phyloP scores from a whole-genome alignment of 2,329 filamentous ascomycete species.

The Fusarium humuli region DNA sequence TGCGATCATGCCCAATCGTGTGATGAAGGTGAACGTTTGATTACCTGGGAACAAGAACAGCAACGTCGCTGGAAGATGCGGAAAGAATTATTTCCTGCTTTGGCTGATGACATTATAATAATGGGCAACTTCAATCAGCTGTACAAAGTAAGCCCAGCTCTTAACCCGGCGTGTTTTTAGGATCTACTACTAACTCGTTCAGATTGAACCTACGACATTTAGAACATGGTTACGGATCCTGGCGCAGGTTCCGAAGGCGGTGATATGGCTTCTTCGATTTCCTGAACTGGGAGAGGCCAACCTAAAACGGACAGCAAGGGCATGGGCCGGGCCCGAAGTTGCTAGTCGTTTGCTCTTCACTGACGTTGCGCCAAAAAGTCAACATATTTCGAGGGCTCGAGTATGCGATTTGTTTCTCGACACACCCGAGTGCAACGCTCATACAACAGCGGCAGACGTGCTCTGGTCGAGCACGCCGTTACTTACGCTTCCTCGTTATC shows the following conservation, averaged over 20 bases:
- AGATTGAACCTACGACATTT: conserved; percentile 98
- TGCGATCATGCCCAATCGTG: conserved; percentile 96
- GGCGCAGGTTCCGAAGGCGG: conserved; percentile 82
- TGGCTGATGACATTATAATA: conserved; percentile 87
- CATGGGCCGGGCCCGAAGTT: conserved; percentile 88
- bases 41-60: conserved; percentile 89
- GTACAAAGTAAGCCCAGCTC: conserved; percentile 79
- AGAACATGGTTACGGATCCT: conserved; percentile 95
- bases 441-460: conserved; percentile 96
- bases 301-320: conserved; percentile 79
- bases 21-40: conserved; percentile 72
- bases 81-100: conserved; percentile 86
- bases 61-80: conserved; percentile 89
- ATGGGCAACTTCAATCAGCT: conserved; percentile 98
- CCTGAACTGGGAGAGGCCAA: conserved; percentile 92
- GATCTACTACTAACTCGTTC: conserved; percentile 14
- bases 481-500: conserved; percentile 88
- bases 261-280: conserved; percentile 97
- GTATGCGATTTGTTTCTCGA: conserved; percentile 96
- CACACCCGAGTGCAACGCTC: conserved; percentile 97
- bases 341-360: conserved; percentile 92
- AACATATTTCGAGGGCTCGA: conserved; percentile 91
- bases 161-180: neutral
- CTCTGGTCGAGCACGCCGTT: conserved; percentile 96
- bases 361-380: conserved; percentile 93